Base-by-base conservation (phyloP, 345 rosid genomes). In the Salix koriyanagi region DNA sequence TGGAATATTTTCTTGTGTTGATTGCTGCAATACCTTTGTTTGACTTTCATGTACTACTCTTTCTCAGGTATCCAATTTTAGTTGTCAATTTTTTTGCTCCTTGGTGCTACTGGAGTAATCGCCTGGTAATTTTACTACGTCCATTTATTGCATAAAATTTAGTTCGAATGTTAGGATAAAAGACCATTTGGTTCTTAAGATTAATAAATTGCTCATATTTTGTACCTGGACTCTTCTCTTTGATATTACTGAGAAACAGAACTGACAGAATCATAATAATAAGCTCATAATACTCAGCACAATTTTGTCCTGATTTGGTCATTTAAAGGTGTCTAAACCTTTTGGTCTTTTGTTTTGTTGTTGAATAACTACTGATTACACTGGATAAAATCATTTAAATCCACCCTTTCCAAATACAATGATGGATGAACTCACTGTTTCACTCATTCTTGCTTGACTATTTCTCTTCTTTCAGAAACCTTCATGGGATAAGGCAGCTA, bases 401-500 rank as follows among this genome's bases (percentile, higher is more conserved):
- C 15, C 58, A 62, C 28, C 56, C 60, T 16, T 19, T 42, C 69
- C 18, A 52, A 39, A 25, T 41, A 56, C 23, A 56, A 19, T 71
- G 19, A 37, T 25, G 41, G 54, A 7, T 25, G 18, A 5, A 46
- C 28, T 18, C 7, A 7, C 67, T 76, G 68, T 54, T 78, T 42
- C 28, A 30, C 64, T 61, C 62, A 77, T 77, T 54, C 67, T 76
- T 78, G 15, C 39, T 41, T 65, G 41, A 11, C 61, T 70, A 39
- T 69, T 69, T 37, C 56, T 75, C 78, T 69, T 74, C 68, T 88
- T 65, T 78, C 92, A 96, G 99, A 96, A 91, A 91, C 94, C 98
- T 65, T 91, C 99, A 18, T 96, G 99, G 99, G 99, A 96, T 87
- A 96, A 89, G 76, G 92, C 99, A 71, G 97, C 98, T 64, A 89